Conservation (phyloP, 345 rosid genomes). For the Eucalyptus camaldulensis region DNA sequence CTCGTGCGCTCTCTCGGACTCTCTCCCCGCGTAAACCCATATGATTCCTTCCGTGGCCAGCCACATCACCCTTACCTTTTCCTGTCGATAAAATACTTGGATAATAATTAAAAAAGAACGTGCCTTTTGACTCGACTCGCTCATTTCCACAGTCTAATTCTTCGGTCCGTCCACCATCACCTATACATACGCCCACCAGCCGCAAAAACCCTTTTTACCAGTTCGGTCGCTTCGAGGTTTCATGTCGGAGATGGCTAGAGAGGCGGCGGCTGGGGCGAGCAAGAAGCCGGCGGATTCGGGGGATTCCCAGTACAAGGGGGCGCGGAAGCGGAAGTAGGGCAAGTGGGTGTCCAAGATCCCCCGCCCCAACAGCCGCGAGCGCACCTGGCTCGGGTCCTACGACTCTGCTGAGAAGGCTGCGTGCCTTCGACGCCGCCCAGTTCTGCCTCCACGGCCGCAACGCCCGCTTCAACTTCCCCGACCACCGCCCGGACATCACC, state of each 20-base stretch:
- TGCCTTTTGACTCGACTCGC: background rate
- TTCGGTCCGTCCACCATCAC: background rate
- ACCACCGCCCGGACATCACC: constrained; percentile 39
- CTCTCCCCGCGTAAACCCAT: background rate
- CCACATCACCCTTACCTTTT: background rate
- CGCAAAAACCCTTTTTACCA: background rate
- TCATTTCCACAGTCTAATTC: background rate
- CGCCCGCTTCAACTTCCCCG: constrained; percentile 60
- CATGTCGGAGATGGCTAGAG: background rate
- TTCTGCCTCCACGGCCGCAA: constrained; percentile 60
- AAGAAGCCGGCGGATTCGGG: background rate
- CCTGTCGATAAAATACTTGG: too few relatives aligned
- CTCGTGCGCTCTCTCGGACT: background rate
- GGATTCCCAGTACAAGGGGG: constrained; percentile 23
- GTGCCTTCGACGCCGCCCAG: constrained; percentile 73
- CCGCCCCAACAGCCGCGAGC: constrained; percentile 34
- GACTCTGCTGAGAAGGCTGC: constrained; percentile 74
- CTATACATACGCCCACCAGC: background rate
- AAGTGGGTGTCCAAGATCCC: constrained; percentile 50
- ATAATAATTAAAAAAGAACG: background rate
- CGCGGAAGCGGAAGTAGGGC: constrained; percentile 57
- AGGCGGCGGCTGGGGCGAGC: background rate
- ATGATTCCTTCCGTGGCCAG: background rate
- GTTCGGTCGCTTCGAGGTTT: background rate
- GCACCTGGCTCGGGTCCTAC: constrained; percentile 55